Conservation (phyloP, 2,329 filamentous ascomycete genomes). For the Trichoderma citrinoviride region DNA sequence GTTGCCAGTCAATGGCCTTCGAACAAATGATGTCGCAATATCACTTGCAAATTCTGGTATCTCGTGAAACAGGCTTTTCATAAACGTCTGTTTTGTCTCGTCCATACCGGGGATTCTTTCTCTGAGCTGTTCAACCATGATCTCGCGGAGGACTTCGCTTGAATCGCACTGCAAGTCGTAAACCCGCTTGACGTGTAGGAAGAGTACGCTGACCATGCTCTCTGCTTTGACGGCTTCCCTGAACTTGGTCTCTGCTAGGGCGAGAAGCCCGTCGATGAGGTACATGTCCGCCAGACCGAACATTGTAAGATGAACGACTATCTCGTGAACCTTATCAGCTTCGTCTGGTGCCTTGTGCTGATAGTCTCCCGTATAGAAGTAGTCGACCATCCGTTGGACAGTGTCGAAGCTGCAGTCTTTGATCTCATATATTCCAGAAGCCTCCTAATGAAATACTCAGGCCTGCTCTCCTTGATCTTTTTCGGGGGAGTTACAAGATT, state of each 20-base stretch:
- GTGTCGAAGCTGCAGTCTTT: neutral
- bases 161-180: too few relatives aligned
- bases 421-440: neutral
- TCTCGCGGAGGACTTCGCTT: too few relatives aligned
- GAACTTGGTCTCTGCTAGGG: neutral
- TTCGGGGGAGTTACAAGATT: too few relatives aligned
- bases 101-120: too few relatives aligned
- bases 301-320: neutral
- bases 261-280: neutral
- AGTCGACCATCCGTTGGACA: neutral
- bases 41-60: too few relatives aligned
- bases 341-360: accelerated
- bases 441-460: neutral
- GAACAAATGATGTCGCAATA: too few relatives aligned
- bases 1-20: too few relatives aligned
- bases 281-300: neutral
- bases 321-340: neutral
- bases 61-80: too few relatives aligned
- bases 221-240: neutral
- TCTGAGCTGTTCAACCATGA: too few relatives aligned
- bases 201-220: accelerated
- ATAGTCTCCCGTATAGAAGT: neutral
- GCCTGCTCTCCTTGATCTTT: too few relatives aligned
- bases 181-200: neutral
- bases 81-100: too few relatives aligned